phyloP scores from a whole-genome alignment of 176 grass and related monocot genomes.

The Carex scoparia region DNA sequence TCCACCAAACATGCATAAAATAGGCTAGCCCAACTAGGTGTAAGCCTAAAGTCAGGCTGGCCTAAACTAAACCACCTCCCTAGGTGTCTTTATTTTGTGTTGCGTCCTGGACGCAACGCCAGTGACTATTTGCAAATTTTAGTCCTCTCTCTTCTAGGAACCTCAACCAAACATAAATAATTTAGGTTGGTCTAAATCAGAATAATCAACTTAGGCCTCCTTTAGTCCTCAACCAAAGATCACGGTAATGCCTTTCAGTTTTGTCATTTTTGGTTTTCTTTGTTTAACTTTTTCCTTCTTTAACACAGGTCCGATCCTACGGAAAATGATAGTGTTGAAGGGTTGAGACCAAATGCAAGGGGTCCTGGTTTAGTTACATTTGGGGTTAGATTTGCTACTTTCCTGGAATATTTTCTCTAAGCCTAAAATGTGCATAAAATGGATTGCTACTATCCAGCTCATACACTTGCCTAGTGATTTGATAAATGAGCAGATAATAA shows the following conservation, averaged over 20 bases:
- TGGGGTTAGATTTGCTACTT: conserved; percentile 58
- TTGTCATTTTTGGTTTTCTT: conserved; percentile 25
- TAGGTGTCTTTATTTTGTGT: too few relatives aligned
- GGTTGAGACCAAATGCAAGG: conserved; percentile 89
- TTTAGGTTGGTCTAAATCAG: too few relatives aligned
- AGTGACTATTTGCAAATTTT: too few relatives aligned
- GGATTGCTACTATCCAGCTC: background rate
- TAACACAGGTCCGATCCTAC: conserved; percentile 87
- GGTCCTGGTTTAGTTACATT: conserved; percentile 98
- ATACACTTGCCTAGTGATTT: background rate
- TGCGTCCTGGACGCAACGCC: too few relatives aligned
- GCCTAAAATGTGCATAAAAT: background rate
- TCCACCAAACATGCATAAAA: too few relatives aligned
- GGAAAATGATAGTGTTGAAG: conserved; percentile 97
- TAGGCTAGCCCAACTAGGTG: too few relatives aligned
- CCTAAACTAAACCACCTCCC: too few relatives aligned
- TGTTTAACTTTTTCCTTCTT: conserved; percentile 25
- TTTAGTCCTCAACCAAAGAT: too few relatives aligned
- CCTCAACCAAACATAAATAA: too few relatives aligned
- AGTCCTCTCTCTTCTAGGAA: too few relatives aligned
- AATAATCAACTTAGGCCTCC: too few relatives aligned
- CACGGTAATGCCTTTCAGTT: background rate
- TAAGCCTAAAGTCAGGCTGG: too few relatives aligned
- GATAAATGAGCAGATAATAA: background rate
- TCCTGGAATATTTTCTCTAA: conserved; percentile 6